A percentile compares a stretch with the other conserved stretches of the same genome.
These are phyloP conservation scores for Metschnikowia matae DNA, from an alignment of 805 yeast species.

Conservation along the genomic window DNA sequence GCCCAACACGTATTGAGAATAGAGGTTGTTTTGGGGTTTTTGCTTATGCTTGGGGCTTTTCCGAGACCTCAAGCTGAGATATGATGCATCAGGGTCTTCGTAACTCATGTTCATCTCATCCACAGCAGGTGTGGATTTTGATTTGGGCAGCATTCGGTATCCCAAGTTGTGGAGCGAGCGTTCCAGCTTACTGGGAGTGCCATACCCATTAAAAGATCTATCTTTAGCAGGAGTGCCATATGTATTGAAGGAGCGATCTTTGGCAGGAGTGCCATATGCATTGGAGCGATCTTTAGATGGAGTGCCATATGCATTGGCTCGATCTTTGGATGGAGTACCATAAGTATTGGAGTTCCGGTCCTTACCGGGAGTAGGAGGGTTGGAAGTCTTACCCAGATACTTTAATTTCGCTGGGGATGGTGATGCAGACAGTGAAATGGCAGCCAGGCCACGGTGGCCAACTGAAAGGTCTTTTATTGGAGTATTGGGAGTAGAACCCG, in stretches of 20 bases:
- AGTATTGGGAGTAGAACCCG: constrained; percentile 9
- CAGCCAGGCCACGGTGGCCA: constrained; percentile 9
- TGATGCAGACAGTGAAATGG: not conserved
- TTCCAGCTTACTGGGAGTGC: constrained; percentile 11
- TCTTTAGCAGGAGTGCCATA: not conserved
- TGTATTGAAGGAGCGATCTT: not conserved
- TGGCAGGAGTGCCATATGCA: not conserved
- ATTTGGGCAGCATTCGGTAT: constrained; percentile 3
- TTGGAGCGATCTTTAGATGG: not conserved
- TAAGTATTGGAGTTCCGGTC: not conserved
- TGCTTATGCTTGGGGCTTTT: constrained; percentile 2
- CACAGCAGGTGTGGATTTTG: constrained; percentile 14
- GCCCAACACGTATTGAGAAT: constrained; percentile 17
- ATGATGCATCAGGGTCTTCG: constrained; percentile 11
- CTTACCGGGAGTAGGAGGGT: not conserved
- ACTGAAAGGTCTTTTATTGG: constrained; percentile 8
- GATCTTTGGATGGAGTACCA: not conserved
- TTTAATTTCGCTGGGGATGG: constrained; percentile 1
- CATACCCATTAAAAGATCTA: not conserved
- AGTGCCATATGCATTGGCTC: not conserved
- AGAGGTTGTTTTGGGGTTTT: constrained; percentile 7
- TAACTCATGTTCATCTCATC: constrained; percentile 7
- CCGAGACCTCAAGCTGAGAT: constrained; percentile 5
- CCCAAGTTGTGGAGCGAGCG: constrained; percentile 2
- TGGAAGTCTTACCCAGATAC: not conserved